A percentile compares a stretch with the other conserved stretches of the same genome.
phyloP scores from a whole-genome alignment of 23 red algal genomes.

The Gracilariopsis chorda region DNA sequence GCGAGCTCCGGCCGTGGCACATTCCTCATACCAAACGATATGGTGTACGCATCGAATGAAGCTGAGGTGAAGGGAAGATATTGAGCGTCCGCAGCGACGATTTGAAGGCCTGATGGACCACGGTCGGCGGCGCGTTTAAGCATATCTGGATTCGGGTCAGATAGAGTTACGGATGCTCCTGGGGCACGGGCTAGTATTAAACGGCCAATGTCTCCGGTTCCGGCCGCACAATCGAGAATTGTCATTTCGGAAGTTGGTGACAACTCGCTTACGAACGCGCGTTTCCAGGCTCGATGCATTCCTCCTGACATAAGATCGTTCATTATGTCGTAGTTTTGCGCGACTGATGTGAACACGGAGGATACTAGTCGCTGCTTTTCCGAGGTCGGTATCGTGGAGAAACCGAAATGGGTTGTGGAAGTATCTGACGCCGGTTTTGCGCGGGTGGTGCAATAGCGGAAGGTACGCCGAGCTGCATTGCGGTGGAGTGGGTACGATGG shows the following conservation, averaged over 20 bases:
- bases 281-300: conserved; percentile 94
- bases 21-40: conserved; percentile 99
- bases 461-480: no score
- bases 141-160: conserved; percentile 75
- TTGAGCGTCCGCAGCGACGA: conserved; percentile 76
- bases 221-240: conserved; percentile 87
- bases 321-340: conserved; percentile 91
- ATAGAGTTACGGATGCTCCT: conserved; percentile 4
- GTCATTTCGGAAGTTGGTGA: conserved; percentile 42
- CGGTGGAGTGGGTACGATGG: no score
- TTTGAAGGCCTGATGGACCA: conserved; percentile 14
- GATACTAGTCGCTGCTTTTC: conserved; percentile 71
- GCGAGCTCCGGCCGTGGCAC: conserved; percentile 56
- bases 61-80: conserved; percentile 51
- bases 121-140: conserved; percentile 34
- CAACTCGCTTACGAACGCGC: conserved; percentile 58
- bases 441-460: not conserved
- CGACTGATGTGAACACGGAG: conserved; percentile 86
- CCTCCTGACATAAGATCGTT: conserved; percentile 97
- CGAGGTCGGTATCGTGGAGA: conserved; percentile 1
- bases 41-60: conserved; percentile 80
- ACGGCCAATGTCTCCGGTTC: conserved; percentile 92
- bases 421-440: not conserved
- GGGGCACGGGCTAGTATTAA: conserved; percentile 40
- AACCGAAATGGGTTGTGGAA: conserved; percentile 69